A percentile compares a stretch with the other conserved stretches of the same genome.
Evolutionary conservation across 345 rosid species (phyloP).

Genomic region (Lagerstroemia speciosa): DNA sequence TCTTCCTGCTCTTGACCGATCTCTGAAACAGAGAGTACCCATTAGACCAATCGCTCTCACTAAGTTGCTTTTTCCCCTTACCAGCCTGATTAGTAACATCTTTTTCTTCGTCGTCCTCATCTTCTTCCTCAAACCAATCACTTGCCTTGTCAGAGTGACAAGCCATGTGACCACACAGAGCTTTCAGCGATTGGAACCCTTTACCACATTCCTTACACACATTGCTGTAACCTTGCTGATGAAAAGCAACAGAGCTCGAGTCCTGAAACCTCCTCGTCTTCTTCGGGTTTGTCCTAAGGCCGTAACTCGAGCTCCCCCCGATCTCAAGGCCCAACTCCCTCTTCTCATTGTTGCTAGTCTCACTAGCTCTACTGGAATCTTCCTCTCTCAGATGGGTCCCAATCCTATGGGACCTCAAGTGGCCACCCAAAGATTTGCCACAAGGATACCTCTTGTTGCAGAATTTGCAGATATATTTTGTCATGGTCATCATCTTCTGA

Average conservation of each 20-base stretch:
- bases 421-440: slow-evolving; percentile 73
- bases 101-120: slow-evolving; percentile 17
- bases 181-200: slow-evolving; percentile 34
- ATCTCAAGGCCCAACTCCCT: background rate
- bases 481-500: slow-evolving; percentile 23
- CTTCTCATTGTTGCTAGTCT: background rate
- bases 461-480: slow-evolving; percentile 44
- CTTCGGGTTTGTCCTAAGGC: slow-evolving; percentile 44
- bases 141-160: slow-evolving; percentile 26
- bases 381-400: slow-evolving; percentile 25
- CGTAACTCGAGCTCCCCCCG: slow-evolving; percentile 21
- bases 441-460: slow-evolving; percentile 52
- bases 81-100: slow-evolving; percentile 22
- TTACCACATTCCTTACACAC: slow-evolving; percentile 41
- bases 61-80: slow-evolving; percentile 31
- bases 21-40: slow-evolving; percentile 40
- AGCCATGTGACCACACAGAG: slow-evolving; percentile 36
- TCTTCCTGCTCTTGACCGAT: slow-evolving; percentile 51
- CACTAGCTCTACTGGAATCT: slow-evolving; percentile 12
- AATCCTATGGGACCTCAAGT: slow-evolving; percentile 59
- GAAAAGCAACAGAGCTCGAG: slow-evolving; percentile 10
- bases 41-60: background rate
- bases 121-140: slow-evolving; percentile 8
- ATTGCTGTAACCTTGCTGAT: slow-evolving; percentile 21
- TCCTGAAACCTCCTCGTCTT: slow-evolving; percentile 36